A percentile compares a stretch with the other conserved stretches of the same genome.
phyloP scores from a whole-genome alignment of 352 stramenopile genomes.

The Phytophthora melonis region DNA sequence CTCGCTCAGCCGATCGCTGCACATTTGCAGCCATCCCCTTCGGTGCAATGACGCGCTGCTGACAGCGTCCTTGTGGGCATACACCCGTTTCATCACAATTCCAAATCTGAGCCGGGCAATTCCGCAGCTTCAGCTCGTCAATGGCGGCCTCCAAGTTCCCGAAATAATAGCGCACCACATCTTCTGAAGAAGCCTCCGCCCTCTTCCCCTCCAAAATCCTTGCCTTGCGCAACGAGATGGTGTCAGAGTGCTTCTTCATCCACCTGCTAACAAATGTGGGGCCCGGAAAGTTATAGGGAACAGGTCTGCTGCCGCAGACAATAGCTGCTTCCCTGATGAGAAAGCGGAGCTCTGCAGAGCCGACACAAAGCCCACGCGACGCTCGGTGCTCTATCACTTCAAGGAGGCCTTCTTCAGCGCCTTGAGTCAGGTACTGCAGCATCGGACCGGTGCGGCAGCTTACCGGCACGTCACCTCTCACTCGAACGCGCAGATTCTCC shows the following conservation, averaged over 20 bases:
- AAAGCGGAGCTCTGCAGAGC: background rate
- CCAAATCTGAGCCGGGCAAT: background rate
- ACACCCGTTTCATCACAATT: background rate
- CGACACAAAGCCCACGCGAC: slow-evolving; percentile 2
- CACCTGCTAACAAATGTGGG: background rate
- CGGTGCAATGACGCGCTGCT: background rate
- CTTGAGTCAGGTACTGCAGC: background rate
- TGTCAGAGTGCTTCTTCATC: background rate
- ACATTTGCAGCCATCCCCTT: background rate
- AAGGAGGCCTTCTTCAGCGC: slow-evolving; percentile 2
- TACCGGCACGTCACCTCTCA: background rate
- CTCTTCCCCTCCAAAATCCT: background rate
- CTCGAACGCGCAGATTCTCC: background rate
- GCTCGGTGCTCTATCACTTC: slow-evolving; percentile 6
- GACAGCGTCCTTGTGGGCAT: background rate
- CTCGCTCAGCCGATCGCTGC: background rate
- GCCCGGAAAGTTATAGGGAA: background rate
- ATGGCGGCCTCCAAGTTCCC: background rate
- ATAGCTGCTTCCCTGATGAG: slow-evolving; percentile 14
- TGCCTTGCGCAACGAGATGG: background rate
- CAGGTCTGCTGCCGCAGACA: background rate
- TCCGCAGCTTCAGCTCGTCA: background rate
- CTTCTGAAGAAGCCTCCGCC: background rate
- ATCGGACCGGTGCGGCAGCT: background rate
- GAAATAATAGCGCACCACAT: background rate